A percentile compares a stretch with the other conserved stretches of the same genome.
Conservation (phyloP, 495 filamentous ascomycete genomes). For the Aspergillus leporis region DNA sequence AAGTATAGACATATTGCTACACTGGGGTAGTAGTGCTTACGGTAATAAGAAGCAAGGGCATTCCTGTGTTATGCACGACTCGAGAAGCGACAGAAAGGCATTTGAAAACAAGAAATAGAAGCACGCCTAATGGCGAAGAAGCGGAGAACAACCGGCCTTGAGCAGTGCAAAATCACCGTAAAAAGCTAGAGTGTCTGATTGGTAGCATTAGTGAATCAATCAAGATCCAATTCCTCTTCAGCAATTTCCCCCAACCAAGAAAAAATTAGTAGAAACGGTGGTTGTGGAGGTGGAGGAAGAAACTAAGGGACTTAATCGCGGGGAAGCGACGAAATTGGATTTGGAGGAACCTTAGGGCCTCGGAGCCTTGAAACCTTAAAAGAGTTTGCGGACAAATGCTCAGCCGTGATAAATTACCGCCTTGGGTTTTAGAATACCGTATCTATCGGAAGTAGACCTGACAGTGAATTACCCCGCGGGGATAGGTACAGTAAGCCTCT, state of each 20-base stretch:
- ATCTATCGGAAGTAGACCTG: background rate
- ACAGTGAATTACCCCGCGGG: constrained; percentile 28
- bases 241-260: background rate
- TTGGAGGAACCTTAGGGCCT: constrained; percentile 11
- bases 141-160: background rate
- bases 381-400: constrained; percentile 23
- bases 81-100: background rate
- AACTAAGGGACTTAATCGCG: constrained; percentile 4
- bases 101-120: background rate
- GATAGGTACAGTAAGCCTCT: constrained; percentile 10
- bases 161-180: background rate
- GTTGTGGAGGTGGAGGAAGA: constrained; percentile 5
- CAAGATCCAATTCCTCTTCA: background rate
- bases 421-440: background rate
- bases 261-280: background rate
- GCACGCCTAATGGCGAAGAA: background rate
- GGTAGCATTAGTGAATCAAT: background rate
- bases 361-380: background rate
- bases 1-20: constrained; percentile 37
- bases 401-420: constrained; percentile 16
- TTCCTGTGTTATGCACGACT: background rate
- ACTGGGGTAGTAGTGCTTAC: background rate
- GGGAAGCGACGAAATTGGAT: constrained; percentile 8
- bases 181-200: background rate
- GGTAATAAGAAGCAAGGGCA: background rate